Conservation (phyloP, 2,329 filamentous ascomycete genomes). For the Monilinia fructicola region DNA sequence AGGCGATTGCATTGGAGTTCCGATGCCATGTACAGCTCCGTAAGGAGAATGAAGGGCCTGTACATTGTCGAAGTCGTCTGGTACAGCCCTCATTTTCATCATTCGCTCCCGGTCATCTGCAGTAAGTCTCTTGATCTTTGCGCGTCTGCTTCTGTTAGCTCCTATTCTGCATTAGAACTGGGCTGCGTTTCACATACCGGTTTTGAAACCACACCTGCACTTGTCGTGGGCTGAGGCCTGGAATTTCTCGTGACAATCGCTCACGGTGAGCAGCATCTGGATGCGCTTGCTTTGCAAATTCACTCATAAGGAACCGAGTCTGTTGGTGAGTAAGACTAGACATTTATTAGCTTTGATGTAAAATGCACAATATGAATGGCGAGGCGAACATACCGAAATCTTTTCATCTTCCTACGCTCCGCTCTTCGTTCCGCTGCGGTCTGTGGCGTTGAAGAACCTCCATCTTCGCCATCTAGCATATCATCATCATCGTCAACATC, state of each 20-base stretch:
- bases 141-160: slow-evolving; percentile 50
- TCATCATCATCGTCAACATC: slow-evolving; percentile 55
- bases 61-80: slow-evolving; percentile 69
- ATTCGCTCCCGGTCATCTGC: slow-evolving; percentile 69
- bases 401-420: slow-evolving; percentile 69
- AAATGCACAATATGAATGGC: slow-evolving; percentile 15
- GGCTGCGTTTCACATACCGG: slow-evolving; percentile 58
- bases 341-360: slow-evolving; percentile 40
- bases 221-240: slow-evolving; percentile 84
- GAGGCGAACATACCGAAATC: slow-evolving; percentile 62
- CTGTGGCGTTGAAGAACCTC: slow-evolving; percentile 44
- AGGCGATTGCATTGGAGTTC: slow-evolving; percentile 40
- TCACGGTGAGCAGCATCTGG: slow-evolving; percentile 90
- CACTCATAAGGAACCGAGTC: slow-evolving; percentile 96
- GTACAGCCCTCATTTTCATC: slow-evolving; percentile 70
- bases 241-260: slow-evolving; percentile 83
- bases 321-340: slow-evolving; percentile 87
- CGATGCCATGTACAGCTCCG: slow-evolving; percentile 49
- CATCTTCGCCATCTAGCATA: slow-evolving; percentile 50
- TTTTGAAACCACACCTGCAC: slow-evolving; percentile 99
- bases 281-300: slow-evolving; percentile 92
- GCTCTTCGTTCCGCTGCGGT: slow-evolving; percentile 58
- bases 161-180: background rate
- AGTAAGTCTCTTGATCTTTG: slow-evolving; percentile 70
- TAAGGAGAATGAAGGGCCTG: slow-evolving; percentile 68